Base-by-base conservation (phyloP, 305 asterid species). In the Fraxinus baroniana region DNA sequence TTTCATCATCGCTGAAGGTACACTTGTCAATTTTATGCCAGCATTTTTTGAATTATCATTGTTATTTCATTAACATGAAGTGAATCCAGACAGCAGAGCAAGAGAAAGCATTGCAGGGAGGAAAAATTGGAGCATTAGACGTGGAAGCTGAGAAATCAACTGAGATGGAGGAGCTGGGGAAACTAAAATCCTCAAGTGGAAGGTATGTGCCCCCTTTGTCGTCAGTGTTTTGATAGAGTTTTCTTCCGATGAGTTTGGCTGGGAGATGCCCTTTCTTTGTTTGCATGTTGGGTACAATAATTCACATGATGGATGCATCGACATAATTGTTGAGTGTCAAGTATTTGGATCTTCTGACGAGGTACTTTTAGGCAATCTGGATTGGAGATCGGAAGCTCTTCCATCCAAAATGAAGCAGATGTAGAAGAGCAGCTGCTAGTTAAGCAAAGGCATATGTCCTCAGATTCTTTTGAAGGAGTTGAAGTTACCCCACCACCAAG, bases 1-100 rank as follows among this genome's bases (percentile, higher is more conserved):
- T 94, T 83, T 94, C 98, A 36, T 80, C 90, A 82, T 94, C 98
- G 30, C 83, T 93, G 89, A 91, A 88, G 95, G 98, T 94, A 85
- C 36, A 80, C 28, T 77, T 72, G 84, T 80, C 15, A 22, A 72
- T 36, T 73, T 64, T 26, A 7, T 17, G 12, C 57, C 71, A 72
- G 39, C 37, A 66, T 83, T 10, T 80, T 60, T 81, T n/a, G 44
- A 64, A 68, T 80, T 2, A 57, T 76, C 74, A 77, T 49, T 39
- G 15, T 76, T 52, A 17, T 87, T 71, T 30, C 83, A 60, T 81
- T 90, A 82, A 92, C 88, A 41, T 81, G 70, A 78, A 71, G 76
- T 72, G n/a, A 76, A 78, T 90, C 73, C 91, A 94, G 99, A 86
- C 95, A 15, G 92, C 96, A 15, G 97, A 94, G 86, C 88, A 83